Evolutionary conservation across 257 asterid species (phyloP).

Genomic region (Avicennia marina): DNA sequence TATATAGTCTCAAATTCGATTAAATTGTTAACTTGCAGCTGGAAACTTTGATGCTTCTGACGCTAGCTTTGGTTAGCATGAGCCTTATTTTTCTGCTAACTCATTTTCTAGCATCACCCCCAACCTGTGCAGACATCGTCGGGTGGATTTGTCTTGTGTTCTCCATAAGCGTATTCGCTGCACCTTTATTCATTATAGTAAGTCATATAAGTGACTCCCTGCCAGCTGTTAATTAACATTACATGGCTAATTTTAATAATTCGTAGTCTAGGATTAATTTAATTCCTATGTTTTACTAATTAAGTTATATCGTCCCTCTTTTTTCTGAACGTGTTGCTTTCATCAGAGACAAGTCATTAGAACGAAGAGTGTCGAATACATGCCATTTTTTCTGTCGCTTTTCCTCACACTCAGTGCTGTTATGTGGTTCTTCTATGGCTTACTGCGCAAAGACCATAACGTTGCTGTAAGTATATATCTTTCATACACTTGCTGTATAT

Average conservation of each 20-base stretch:
- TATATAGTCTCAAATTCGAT: background rate
- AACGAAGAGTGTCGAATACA: slow-evolving; percentile 2
- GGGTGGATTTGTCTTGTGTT: background rate
- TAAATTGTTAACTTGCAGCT: background rate
- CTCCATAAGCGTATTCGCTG: background rate
- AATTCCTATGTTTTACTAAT: background rate
- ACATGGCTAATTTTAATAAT: too few relatives aligned
- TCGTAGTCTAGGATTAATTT: too few relatives aligned
- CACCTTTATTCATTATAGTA: background rate
- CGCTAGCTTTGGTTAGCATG: background rate
- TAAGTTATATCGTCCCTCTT: background rate
- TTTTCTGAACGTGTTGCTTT: background rate
- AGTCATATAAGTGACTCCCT: background rate
- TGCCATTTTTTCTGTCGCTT: background rate
- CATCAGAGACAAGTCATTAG: background rate
- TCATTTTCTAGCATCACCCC: background rate
- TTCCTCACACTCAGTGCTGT: background rate
- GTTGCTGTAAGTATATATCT: background rate
- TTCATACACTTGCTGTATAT: background rate
- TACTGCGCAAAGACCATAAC: background rate
- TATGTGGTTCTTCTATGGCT: background rate
- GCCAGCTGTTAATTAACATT: too few relatives aligned
- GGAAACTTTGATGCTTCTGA: background rate
- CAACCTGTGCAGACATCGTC: background rate
- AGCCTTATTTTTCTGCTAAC: background rate